A percentile compares a stretch with the other conserved stretches of the same genome.
Conservation (phyloP, 306 rosid genomes). For the Rubus parviflorus region DNA sequence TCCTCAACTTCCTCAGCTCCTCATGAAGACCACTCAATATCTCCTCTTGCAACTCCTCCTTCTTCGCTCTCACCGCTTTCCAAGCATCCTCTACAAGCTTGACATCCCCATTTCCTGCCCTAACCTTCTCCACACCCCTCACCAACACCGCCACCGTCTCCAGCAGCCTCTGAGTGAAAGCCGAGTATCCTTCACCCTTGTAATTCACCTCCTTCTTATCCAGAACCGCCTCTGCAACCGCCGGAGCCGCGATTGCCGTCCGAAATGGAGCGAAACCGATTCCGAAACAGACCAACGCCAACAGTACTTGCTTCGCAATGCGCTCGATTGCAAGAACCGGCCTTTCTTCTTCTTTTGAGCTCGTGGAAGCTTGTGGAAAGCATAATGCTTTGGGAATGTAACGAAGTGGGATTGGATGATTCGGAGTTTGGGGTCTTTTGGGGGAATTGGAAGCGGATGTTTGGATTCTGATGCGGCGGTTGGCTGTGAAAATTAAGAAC, state of each 20-base stretch:
- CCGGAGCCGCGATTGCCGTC: conserved; percentile 49
- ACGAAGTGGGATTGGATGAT: conserved; percentile 9
- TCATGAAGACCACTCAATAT: conserved; percentile 47
- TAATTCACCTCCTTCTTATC: conserved; percentile 27
- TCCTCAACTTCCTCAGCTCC: conserved; percentile 50
- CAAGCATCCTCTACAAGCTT: conserved; percentile 43
- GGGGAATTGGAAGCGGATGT: neutral
- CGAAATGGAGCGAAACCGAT: conserved; percentile 53
- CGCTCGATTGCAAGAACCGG: conserved; percentile 4
- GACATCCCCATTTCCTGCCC: conserved; percentile 48
- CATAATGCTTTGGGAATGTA: neutral
- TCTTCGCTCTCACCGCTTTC: conserved; percentile 59
- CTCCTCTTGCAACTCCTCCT: conserved; percentile 46
- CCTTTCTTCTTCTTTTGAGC: conserved; percentile 6
- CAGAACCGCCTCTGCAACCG: conserved; percentile 22
- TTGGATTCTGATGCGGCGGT: conserved; percentile 32
- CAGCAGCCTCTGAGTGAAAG: conserved; percentile 50
- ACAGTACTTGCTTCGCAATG: conserved; percentile 35
- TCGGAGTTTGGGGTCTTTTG: neutral
- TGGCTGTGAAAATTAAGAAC: conserved; percentile 15
- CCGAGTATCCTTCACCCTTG: conserved; percentile 48
- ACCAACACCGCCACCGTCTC: conserved; percentile 48
- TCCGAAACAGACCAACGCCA: conserved; percentile 56
- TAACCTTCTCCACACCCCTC: conserved; percentile 50
- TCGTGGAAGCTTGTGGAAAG: conserved; percentile 29